These are phyloP conservation scores for Chrysanthemum lavandulifolium DNA, from an alignment of 129 eudicot species.

Conservation along the genomic window DNA sequence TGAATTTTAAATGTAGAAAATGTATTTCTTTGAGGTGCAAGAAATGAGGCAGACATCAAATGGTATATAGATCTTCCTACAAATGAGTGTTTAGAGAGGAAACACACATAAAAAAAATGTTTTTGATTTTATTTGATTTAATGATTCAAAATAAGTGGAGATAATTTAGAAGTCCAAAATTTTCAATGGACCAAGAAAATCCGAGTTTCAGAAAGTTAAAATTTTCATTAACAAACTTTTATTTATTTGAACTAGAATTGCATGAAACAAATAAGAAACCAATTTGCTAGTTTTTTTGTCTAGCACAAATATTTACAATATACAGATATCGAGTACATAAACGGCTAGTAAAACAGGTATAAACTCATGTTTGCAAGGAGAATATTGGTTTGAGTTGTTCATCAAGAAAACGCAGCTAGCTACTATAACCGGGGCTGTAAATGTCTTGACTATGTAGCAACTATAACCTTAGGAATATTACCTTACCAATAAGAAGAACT, in stretches of 20 bases:
- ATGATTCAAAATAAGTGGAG: constrained; percentile 18
- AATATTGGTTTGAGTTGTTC: neutral
- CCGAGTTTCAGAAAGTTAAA: neutral
- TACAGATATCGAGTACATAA: neutral
- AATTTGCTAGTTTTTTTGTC: neutral
- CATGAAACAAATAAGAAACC: neutral
- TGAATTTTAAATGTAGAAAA: constrained; percentile 18
- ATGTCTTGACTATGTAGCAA: neutral
- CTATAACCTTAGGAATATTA: neutral
- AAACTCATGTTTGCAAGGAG: neutral
- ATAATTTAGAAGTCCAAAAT: neutral
- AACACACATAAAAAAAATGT: constrained; percentile 11
- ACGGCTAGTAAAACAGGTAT: neutral
- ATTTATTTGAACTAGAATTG: neutral
- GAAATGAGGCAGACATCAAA: constrained; percentile 31
- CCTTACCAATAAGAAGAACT: constrained; percentile 6
- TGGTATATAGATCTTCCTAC: constrained; percentile 28
- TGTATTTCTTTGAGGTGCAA: constrained; percentile 28
- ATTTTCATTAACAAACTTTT: neutral
- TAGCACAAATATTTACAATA: neutral
- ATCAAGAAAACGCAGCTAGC: neutral
- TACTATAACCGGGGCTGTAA: neutral
- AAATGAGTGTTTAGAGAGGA: constrained; percentile 24
- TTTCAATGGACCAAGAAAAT: constrained; percentile 27
- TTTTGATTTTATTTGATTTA: constrained; percentile 4